Conservation (phyloP, 2,329 filamentous ascomycete species). For the Bipolaris sorokiniana region DNA sequence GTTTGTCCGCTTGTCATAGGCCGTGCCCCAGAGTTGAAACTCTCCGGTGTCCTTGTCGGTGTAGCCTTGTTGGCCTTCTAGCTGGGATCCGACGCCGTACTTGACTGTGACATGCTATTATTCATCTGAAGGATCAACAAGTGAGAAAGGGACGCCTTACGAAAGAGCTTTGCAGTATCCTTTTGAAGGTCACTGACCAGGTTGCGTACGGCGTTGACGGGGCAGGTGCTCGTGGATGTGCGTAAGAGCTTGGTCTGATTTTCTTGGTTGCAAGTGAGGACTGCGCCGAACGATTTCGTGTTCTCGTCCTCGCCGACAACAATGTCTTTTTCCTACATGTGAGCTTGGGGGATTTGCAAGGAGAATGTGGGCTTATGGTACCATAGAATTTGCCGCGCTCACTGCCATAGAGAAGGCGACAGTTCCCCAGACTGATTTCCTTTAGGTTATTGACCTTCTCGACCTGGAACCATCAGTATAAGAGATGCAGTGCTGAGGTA, state of each 20-base stretch:
- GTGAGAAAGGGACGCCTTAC: constrained; percentile 15
- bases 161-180: constrained; percentile 30
- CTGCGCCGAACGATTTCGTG: constrained; percentile 76
- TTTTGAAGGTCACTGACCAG: constrained; percentile 30
- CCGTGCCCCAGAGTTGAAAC: constrained; percentile 14
- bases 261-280: constrained; percentile 89
- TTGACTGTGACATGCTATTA: constrained; percentile 22
- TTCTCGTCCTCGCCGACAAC: constrained; percentile 18
- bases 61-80: constrained; percentile 26
- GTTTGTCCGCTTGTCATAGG: neutral
- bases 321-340: constrained; percentile 24
- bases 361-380: neutral
- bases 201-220: constrained; percentile 61
- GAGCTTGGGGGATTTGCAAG: neutral
- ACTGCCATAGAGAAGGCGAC: constrained; percentile 37
- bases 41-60: constrained; percentile 7
- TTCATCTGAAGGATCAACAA: neutral
- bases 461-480: constrained; percentile 62
- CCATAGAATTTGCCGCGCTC: constrained; percentile 36
- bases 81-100: constrained; percentile 24
- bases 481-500: fast-evolving
- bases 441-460: constrained; percentile 51
- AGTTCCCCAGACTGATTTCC: constrained; percentile 27
- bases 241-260: constrained; percentile 76
- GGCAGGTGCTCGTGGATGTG: constrained; percentile 73